Evolutionary conservation across 2,329 filamentous ascomycete genomes (phyloP).

Genomic region (Colletotrichum shisoi): DNA sequence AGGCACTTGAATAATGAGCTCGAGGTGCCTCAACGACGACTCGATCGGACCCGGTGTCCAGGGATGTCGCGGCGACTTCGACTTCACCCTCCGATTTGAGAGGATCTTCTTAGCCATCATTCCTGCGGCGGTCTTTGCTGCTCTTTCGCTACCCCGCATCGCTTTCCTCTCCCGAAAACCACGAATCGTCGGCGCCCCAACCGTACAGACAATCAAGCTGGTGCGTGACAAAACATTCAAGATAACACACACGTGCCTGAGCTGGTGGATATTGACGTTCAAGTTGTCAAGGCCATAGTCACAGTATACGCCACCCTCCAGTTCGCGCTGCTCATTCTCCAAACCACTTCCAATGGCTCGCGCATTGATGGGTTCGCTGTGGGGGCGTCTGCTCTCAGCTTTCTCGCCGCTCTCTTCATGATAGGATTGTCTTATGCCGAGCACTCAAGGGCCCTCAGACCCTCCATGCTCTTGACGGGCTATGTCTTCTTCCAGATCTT

Average conservation of each 20-base stretch:
- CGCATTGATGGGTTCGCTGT: constrained; percentile 45
- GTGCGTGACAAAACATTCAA: neutral
- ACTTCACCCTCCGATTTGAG: constrained; percentile 56
- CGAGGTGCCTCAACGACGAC: constrained; percentile 45
- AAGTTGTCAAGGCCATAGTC: constrained; percentile 37
- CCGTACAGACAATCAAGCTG: constrained; percentile 44
- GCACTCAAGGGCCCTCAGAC: constrained; percentile 47
- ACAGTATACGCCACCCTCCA: constrained; percentile 45
- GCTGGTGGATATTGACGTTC: neutral
- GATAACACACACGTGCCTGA: too few species aligned
- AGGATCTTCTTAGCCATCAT: constrained; percentile 52
- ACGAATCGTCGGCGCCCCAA: constrained; percentile 44
- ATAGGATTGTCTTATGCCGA: constrained; percentile 46
- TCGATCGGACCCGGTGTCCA: constrained; percentile 51
- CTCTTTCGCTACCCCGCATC: constrained; percentile 46
- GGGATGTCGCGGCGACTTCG: constrained; percentile 54
- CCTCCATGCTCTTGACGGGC: constrained; percentile 53
- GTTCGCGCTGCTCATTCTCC: constrained; percentile 46
- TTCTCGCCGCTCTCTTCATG: constrained; percentile 45
- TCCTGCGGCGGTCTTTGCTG: constrained; percentile 49
- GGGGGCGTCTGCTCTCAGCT: constrained; percentile 44
- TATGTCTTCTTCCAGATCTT: constrained; percentile 55
- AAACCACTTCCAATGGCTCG: constrained; percentile 39
- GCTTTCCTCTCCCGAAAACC: constrained; percentile 44
- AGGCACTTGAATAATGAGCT: constrained; percentile 22